phyloP scores from a whole-genome alignment of 2,329 filamentous ascomycete species.

The Xylaria sp. region DNA sequence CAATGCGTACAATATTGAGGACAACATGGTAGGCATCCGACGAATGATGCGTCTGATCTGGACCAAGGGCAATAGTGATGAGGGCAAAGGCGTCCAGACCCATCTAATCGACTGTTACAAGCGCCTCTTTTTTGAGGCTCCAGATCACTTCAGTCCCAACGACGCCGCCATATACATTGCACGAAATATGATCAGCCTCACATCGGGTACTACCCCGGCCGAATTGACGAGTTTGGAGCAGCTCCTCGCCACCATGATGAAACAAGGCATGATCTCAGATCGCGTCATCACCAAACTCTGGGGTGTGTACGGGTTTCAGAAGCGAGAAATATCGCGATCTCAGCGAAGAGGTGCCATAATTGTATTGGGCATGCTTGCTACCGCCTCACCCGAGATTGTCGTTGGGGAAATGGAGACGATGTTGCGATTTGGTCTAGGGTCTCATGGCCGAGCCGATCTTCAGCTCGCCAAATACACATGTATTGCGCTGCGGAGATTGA shows the following conservation, averaged over 20 bases:
- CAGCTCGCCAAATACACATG: conserved; percentile 95
- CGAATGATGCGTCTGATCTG: conserved; percentile 97
- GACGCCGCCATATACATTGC: conserved; percentile 96
- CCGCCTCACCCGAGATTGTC: conserved; percentile 91
- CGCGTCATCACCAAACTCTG: conserved; percentile 91
- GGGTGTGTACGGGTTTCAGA: conserved; percentile 97
- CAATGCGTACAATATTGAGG: conserved; percentile 95
- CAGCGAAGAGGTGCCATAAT: conserved; percentile 95
- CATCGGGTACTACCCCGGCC: conserved; percentile 92
- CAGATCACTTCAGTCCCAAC: conserved; percentile 85
- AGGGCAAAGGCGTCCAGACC: conserved; percentile 96
- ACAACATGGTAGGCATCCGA: conserved; percentile 90
- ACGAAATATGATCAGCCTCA: conserved; percentile 98
- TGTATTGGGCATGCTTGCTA: conserved; percentile 93
- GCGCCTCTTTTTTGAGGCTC: conserved; percentile 94
- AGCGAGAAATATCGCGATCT: conserved; percentile 88
- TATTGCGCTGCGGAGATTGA: conserved; percentile 90
- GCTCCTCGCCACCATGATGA: conserved; percentile 97
- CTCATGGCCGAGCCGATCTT: conserved; percentile 82
- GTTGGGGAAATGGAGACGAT: conserved; percentile 96
- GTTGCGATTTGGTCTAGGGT: conserved; percentile 87
- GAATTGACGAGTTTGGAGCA: conserved; percentile 97
- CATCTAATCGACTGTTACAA: conserved; percentile 98
- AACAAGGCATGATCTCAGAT: conserved; percentile 85
- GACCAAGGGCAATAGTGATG: conserved; percentile 99